Conservation (phyloP, 768 basidiomycete species). For the Antrodiella citrinella region DNA sequence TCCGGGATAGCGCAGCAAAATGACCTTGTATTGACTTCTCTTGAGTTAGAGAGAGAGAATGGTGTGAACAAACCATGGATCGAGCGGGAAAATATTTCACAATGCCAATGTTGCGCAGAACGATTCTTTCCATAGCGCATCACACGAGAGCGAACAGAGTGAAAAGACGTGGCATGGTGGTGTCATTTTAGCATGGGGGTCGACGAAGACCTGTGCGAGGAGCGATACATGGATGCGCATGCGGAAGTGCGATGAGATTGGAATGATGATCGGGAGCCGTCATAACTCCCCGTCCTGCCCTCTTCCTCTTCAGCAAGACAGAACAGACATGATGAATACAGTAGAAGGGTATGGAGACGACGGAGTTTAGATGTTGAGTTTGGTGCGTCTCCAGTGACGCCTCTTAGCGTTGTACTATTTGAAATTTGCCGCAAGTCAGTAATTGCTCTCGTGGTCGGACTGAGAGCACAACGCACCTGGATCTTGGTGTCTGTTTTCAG, state of each 20-base stretch:
- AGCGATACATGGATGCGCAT: slow-evolving; percentile 5
- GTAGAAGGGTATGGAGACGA: background rate
- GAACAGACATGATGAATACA: slow-evolving; percentile 1
- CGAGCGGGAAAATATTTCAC: no score
- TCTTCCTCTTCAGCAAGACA: background rate
- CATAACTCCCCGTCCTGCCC: slow-evolving; percentile 1
- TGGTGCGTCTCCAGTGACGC: slow-evolving; percentile 98
- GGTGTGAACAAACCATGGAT: no score
- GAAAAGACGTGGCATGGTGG: background rate
- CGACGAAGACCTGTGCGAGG: background rate
- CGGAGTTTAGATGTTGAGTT: slow-evolving; percentile 80
- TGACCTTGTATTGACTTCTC: no score
- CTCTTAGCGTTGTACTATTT: slow-evolving; percentile 87
- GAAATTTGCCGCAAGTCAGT: background rate
- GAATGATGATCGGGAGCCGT: background rate
- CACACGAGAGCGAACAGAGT: background rate
- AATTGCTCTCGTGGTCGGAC: background rate
- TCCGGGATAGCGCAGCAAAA: no score
- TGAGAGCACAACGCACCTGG: slow-evolving; percentile 41
- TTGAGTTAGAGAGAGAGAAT: no score
- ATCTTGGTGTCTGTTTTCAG: slow-evolving; percentile 95
- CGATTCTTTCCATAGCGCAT: no score
- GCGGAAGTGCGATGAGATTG: background rate
- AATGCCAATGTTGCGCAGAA: no score
- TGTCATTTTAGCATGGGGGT: background rate